Base-by-base conservation (phyloP, 140 eudicot species). In the Flaveria floridana region DNA sequence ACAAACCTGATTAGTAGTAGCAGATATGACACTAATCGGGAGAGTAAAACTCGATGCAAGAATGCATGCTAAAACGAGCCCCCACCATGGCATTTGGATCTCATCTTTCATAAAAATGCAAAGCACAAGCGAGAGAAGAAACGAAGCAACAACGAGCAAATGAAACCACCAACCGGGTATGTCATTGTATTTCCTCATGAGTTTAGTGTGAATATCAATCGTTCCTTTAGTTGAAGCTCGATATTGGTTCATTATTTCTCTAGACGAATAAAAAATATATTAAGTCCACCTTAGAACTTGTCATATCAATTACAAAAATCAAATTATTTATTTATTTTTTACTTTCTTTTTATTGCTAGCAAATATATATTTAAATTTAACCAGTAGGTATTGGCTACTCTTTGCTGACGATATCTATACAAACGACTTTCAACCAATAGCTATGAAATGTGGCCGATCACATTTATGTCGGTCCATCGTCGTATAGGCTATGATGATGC, bases 41-140 rank as follows among this genome's bases (percentile, higher is more conserved):
- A 90, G 95, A 19, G 95, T 90, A 15, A 87, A 90, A 6, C 65
- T 1, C 2, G 79, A 78, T 13, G 95, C 91, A n/a, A 90, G 61
- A 37, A 37, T 67, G 1, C 78, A 68, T 1, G 91, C 86, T 26
- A 82, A 65, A 23, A 89, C 46, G 28, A 89, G 91, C 6, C 82
- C 96, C 96, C 96, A 89, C 81, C 86, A 79, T 5, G 96, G 94
- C 85, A 89, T 50, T 77, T 89, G 96, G 66, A 85, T 70, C 68
- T 87, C 77, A 42, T 85, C 82, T 50, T 76, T 87, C 87, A 87
- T 74, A 68, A 84, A 75, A 71, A 84, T 23, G 79, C 89, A 85
- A 55, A 89, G 87, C 3, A 48, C 68, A 8, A 90, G 89, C 11
- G 91, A 71, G 25, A 82, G 84, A 42, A 26, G 44, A 39, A 86